Percentiles rank a stretch among this genome's conserved stretches.
phyloP scores from a whole-genome alignment of 176 grass and related monocot species.

The Otatea glauca region DNA sequence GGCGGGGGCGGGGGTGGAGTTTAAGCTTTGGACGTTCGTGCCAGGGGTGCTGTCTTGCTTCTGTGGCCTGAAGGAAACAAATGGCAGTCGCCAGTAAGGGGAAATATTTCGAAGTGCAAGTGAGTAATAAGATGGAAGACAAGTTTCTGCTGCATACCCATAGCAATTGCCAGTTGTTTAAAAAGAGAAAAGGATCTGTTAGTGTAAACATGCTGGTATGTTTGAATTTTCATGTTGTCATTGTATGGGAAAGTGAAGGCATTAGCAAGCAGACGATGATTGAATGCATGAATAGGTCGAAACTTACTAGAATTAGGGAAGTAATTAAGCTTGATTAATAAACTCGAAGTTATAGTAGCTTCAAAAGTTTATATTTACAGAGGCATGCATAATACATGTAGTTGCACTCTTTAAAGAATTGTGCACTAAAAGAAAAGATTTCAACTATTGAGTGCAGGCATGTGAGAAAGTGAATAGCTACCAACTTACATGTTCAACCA shows the following conservation, averaged over 20 bases:
- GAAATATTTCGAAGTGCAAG: conserved; percentile 23
- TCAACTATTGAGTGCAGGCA: background rate
- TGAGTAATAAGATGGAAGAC: conserved; percentile 7
- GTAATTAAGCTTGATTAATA: conserved; percentile 4
- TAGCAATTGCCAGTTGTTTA: conserved; percentile 5
- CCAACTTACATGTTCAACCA: conserved; percentile 67
- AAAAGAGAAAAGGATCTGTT: conserved; percentile 21
- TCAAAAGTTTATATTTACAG: conserved; percentile 1
- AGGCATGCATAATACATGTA: conserved; percentile 12
- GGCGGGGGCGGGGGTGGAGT: conserved; percentile 12
- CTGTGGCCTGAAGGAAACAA: conserved; percentile 52
- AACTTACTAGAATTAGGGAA: background rate
- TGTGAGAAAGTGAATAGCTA: conserved; percentile 8
- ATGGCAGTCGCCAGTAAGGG: conserved; percentile 18
- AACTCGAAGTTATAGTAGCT: background rate
- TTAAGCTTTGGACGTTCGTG: conserved; percentile 28
- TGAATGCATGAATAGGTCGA: background rate
- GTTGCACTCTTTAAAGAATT: conserved; percentile 2
- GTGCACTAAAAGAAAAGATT: background rate
- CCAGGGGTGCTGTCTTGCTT: conserved; percentile 50
- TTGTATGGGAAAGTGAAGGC: conserved; percentile 11
- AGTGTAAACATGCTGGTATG: background rate
- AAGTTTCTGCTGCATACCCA: background rate
- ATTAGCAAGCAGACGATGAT: conserved; percentile 22
- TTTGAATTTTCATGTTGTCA: conserved; percentile 39